phyloP scores from a whole-genome alignment of 1,284 basidiomycete genomes.

The Peniophora sp. region DNA sequence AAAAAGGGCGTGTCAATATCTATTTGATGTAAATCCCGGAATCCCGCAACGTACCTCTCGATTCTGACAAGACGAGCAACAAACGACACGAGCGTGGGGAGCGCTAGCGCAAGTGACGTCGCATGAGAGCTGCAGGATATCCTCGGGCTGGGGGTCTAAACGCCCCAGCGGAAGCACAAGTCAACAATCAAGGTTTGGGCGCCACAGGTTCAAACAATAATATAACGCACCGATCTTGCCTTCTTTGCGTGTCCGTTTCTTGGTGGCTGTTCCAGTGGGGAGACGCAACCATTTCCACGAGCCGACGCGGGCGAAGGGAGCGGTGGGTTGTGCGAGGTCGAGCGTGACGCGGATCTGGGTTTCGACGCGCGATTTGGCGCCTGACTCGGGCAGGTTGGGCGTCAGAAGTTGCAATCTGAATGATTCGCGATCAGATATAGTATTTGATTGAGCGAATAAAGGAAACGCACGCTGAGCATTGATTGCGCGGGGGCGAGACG shows the following conservation, averaged over 20 bases:
- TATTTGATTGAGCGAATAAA: conserved; percentile 4
- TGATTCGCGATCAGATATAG: conserved; percentile 5
- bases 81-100: conserved; percentile 70
- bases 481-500: conserved; percentile 61
- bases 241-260: conserved; percentile 77
- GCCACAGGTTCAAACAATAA: background rate
- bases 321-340: conserved; percentile 61
- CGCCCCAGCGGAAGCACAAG: conserved; percentile 7
- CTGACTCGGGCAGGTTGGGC: conserved; percentile 75
- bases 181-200: conserved; percentile 8
- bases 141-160: conserved; percentile 62
- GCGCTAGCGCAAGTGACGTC: conserved; percentile 72
- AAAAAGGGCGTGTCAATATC: conserved; percentile 5
- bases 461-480: conserved; percentile 59
- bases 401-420: conserved; percentile 69
- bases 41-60: conserved; percentile 58
- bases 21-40: conserved; percentile 6
- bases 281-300: conserved; percentile 81
- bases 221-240: conserved; percentile 64
- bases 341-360: conserved; percentile 83
- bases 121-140: conserved; percentile 62
- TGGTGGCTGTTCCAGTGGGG: conserved; percentile 73
- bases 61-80: conserved; percentile 77
- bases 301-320: conserved; percentile 66
- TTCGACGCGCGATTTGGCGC: conserved; percentile 92